Conservation (phyloP, 768 basidiomycete species). For the Lyophyllum decastes region DNA sequence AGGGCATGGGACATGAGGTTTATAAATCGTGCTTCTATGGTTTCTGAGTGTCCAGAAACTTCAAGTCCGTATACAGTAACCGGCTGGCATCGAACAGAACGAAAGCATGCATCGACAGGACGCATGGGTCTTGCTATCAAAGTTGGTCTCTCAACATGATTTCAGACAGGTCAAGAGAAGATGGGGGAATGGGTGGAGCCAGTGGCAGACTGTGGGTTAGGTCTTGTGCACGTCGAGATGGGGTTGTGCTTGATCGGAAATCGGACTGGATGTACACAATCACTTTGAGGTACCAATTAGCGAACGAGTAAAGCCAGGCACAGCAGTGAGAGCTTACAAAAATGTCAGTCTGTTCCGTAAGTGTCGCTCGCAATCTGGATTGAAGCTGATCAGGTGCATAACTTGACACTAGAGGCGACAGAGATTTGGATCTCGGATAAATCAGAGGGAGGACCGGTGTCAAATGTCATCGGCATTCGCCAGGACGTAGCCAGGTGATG, state of each 20-base stretch:
- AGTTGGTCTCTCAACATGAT: neutral
- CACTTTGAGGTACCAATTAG: neutral
- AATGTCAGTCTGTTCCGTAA: neutral
- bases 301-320: neutral
- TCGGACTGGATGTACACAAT: neutral
- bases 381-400: too few relatives aligned
- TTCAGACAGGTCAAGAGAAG: neutral
- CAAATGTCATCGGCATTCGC: neutral
- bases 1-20: neutral
- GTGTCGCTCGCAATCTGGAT: too few relatives aligned
- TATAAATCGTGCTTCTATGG: slow-evolving; percentile 3
- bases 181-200: neutral
- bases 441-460: neutral
- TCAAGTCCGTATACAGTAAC: neutral
- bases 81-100: neutral
- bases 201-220: neutral
- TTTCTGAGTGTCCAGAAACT: neutral
- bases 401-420: neutral
- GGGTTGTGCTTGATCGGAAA: neutral
- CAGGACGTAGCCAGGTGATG: neutral
- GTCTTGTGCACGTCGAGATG: neutral
- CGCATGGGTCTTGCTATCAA: neutral
- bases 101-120: too few relatives aligned
- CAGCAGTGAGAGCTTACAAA: neutral
- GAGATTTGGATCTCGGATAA: neutral